These are phyloP conservation scores for Ophiostoma himal-ulmi DNA, from an alignment of 2,329 filamentous ascomycete species.

Conservation along the genomic window DNA sequence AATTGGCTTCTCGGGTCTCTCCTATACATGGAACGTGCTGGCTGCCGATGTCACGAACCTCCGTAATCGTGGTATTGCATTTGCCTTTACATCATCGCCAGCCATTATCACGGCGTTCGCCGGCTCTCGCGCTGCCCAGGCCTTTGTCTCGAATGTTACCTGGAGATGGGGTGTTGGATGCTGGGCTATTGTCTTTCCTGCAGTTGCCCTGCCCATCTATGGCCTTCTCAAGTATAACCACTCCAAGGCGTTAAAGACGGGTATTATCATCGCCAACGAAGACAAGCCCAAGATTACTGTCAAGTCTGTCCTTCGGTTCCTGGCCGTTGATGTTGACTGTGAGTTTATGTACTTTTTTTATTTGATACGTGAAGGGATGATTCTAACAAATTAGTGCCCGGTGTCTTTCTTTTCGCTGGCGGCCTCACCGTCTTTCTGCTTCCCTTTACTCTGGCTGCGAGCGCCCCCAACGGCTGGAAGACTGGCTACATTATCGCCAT, in stretches of 20 bases:
- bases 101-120: conserved; percentile 53
- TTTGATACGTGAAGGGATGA: background rate
- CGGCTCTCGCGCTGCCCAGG: conserved; percentile 32
- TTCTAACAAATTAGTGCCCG: background rate
- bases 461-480: conserved; percentile 46
- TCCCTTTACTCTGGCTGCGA: conserved; percentile 53
- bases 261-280: background rate
- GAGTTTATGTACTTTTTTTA: background rate
- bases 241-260: background rate
- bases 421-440: conserved; percentile 44
- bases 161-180: conserved; percentile 61
- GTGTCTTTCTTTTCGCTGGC: background rate
- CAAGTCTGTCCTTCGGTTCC: background rate
- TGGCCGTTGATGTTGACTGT: background rate
- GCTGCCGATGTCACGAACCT: conserved; percentile 59
- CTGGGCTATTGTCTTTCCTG: conserved; percentile 54
- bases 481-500: conserved; percentile 53
- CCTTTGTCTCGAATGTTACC: conserved; percentile 44
- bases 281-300: background rate
- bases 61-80: conserved; percentile 56
- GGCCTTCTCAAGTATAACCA: conserved; percentile 39
- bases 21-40: conserved; percentile 34
- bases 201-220: conserved; percentile 52
- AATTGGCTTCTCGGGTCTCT: conserved; percentile 54
- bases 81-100: conserved; percentile 56